phyloP scores from a whole-genome alignment of 495 filamentous ascomycete genomes.

The Annulohypoxylon nitens region DNA sequence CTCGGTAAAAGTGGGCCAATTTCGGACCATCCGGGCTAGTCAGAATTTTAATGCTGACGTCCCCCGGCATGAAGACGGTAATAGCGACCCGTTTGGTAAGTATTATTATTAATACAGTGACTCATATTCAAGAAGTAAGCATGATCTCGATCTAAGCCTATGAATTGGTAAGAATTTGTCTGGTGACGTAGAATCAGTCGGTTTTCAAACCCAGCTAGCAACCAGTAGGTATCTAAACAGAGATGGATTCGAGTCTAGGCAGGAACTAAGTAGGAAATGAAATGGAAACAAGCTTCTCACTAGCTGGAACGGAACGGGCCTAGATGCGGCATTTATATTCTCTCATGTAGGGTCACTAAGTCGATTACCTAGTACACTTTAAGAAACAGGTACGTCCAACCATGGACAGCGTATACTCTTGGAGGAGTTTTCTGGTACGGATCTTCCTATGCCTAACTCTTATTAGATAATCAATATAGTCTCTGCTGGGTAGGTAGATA shows the following conservation, averaged over 20 bases:
- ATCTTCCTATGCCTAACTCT: too few species aligned
- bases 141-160: not conserved
- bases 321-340: not conserved
- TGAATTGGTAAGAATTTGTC: not conserved
- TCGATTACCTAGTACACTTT: not conserved
- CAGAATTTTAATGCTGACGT: not conserved
- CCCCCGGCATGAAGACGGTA: not conserved
- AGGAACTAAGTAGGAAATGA: not conserved
- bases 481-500: too few species aligned
- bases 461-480: too few species aligned
- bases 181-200: not conserved
- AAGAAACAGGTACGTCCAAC: too few species aligned
- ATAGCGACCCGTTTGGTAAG: not conserved
- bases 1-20: constrained; percentile 23
- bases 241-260: too few species aligned
- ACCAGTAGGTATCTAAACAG: too few species aligned
- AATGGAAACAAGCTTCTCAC: not conserved
- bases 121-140: not conserved
- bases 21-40: constrained; percentile 3
- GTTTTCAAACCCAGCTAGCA: too few species aligned
- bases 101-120: not conserved
- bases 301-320: not conserved
- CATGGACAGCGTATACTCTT: too few species aligned
- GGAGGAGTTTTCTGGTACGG: too few species aligned
- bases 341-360: not conserved